Evolutionary conservation across 2,329 filamentous ascomycete species (phyloP), one percentile per base, ranked within the genome.

Genomic region (Bipolaris victoriae): DNA sequence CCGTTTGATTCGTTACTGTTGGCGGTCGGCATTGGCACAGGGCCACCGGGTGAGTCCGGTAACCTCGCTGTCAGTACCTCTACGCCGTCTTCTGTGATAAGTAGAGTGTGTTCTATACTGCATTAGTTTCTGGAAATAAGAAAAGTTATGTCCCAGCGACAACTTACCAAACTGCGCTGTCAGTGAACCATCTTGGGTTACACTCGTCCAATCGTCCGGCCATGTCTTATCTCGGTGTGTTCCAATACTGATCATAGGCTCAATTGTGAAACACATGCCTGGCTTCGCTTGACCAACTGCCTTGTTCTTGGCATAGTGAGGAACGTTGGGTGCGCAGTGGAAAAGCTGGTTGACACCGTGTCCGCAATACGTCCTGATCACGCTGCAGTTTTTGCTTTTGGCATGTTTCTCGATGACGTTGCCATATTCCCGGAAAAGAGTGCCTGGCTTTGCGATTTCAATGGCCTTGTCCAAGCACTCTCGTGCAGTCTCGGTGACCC

Each of bases 161-260:
- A 7, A 63, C 87, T 76, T 80, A 92, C 89, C 90, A 72, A 99
- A 99, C 74, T 99, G 95, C 9, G 95, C 95, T 15, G 93, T 97
- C 73, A 86, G 83, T 77, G 90, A 90, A 49, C 95, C 95, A 75
- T 99, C 95, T 55, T 88, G 86, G 0, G 95, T 99, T 5, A 91
- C 91, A 77, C 92, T 97, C 1, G 95, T 99, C 95, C 95, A 99
- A 81, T 98, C 92, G 76, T 99, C 95, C 0, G 95, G 95, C 95
- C 95, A 99, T 0, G 92, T 98, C 76, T 95, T 90, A 73, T 99
- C 95, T 62, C 87, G 87, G 78, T 97, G 91, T 60, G 91, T 93
- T 57, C 95, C 95, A 53, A 97, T 78, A 39, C 92, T 92, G 74
- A 99, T 93, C 95, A 99, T 99, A 15, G 95, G 95, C 80, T 99